Base-by-base conservation (phyloP, 495 filamentous ascomycete species). In the Rostrohypoxylon terebratum region DNA sequence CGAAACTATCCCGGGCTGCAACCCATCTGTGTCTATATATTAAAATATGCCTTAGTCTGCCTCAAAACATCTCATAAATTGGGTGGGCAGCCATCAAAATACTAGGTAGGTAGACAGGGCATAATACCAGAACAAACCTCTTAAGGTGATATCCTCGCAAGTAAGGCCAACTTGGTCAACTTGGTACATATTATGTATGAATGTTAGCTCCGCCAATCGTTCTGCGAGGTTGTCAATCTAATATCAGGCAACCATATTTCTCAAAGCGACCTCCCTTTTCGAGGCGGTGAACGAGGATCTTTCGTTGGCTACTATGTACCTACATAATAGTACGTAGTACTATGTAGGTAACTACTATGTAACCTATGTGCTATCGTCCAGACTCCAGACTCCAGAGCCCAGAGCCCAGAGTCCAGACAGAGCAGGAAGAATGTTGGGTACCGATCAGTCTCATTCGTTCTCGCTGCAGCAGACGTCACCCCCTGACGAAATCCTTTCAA, bases 231-330 rank as follows among this genome's bases (percentile, higher is more conserved):
- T 60, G 47, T 25, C 50, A 73, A 66, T 62, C 58, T 66, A 69
- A 66, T 63, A 73, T 66, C 51, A 69, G 71, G 71, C 71, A 73
- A 66, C 71, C 66, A 73, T 59, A 38, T 73, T 73, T 62, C 11
- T 55, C 4, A n/a, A 57, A 25, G 25, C 50, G 53, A 73, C 65
- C 60, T 73, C 64, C 70, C 36, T 57, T 60, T 62, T 63, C 13
- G 66, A 69, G 62, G 71, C 71, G 66, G 71, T 73, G 71, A 73
- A 69, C 71, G 60, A 21, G 71, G 66, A 42, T 66, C 50, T 53
- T 33, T 40, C 58, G 18, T 33, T 59, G 34, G 34, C 34, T 59
- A 31, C 45, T 28, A 28, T 28, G 28, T 28, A 28, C 28, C 28
- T 28, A 13, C 34, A 38, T 38, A 38, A 9, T 38, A n/a, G n/a